Evolutionary conservation across 176 grass and related monocot species (phyloP).

Genomic region (Triticum turgidum): DNA sequence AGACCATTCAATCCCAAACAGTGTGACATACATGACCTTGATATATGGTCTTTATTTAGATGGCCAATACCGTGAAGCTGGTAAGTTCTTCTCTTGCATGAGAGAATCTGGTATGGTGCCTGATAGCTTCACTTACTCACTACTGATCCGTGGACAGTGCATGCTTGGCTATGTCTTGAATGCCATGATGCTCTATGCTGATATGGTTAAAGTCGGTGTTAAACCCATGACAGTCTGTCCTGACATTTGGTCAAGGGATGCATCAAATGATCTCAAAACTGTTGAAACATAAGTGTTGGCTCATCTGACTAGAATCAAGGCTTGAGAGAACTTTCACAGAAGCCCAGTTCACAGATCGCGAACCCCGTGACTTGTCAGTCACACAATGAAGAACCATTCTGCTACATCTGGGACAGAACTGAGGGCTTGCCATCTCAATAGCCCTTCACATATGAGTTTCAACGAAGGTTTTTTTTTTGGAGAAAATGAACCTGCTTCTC

Average conservation of each 20-base stretch:
- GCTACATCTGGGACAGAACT: not conserved
- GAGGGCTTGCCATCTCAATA: not conserved
- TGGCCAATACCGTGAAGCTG: constrained; percentile 39
- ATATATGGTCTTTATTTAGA: constrained; percentile 55
- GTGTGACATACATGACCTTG: constrained; percentile 52
- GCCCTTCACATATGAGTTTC: not conserved
- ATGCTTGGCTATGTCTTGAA: constrained; percentile 58
- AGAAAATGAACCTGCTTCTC: not conserved
- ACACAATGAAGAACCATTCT: not conserved
- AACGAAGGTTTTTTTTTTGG: not conserved
- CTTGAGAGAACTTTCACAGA: not conserved
- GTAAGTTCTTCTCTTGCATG: constrained; percentile 50
- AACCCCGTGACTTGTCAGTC: not conserved
- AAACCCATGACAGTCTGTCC: constrained; percentile 44
- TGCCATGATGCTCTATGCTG: constrained; percentile 62
- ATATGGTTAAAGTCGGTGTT: constrained; percentile 53
- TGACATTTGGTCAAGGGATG: constrained; percentile 43
- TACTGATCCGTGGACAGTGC: constrained; percentile 57
- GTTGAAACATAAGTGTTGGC: constrained; percentile 13
- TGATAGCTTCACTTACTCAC: constrained; percentile 58
- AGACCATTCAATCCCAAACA: constrained; percentile 26
- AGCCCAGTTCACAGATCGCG: constrained; percentile 17
- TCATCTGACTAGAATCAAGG: constrained; percentile 2
- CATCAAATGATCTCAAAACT: constrained; percentile 23
- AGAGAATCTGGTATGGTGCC: constrained; percentile 51